A percentile compares a stretch with the other conserved stretches of the same genome.
Conservation (phyloP, 2,329 filamentous ascomycete species). For the Pestalotiopsis sp. region DNA sequence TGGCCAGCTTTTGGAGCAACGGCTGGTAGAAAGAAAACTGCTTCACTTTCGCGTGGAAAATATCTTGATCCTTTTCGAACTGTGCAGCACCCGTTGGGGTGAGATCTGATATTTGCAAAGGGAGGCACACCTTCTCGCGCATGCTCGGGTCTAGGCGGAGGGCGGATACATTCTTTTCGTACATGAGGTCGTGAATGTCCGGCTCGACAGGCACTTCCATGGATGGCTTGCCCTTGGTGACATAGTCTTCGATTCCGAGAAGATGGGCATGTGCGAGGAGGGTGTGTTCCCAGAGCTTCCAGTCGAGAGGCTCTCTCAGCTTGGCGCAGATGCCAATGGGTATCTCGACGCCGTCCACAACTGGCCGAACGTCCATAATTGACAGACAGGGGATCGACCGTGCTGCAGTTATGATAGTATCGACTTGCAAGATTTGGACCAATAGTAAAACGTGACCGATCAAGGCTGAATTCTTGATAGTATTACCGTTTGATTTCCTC, state of each 20-base stretch:
- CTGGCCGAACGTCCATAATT: too few relatives aligned
- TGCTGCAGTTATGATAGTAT: too few relatives aligned
- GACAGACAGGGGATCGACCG: too few relatives aligned
- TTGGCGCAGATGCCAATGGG: background rate
- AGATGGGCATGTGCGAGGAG: background rate
- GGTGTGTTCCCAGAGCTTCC: background rate
- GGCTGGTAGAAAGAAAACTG: too few relatives aligned
- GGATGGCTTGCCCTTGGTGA: background rate
- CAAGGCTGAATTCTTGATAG: background rate
- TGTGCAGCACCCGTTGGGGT: too few relatives aligned
- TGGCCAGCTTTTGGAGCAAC: too few relatives aligned
- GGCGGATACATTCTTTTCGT: background rate
- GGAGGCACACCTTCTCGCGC: too few relatives aligned
- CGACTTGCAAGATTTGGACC: too few relatives aligned
- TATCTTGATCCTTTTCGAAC: too few relatives aligned
- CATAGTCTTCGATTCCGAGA: background rate
- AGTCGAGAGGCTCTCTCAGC: background rate
- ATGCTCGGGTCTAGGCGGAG: too few relatives aligned
- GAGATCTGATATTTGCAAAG: too few relatives aligned
- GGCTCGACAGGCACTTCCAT: background rate
- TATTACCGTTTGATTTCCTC: background rate
- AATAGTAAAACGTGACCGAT: background rate
- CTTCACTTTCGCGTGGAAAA: too few relatives aligned
- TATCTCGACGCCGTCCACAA: background rate
- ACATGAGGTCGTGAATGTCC: background rate